Conservation (phyloP, 164 flowering plant genomes). For the Paratinospora sagittata region DNA sequence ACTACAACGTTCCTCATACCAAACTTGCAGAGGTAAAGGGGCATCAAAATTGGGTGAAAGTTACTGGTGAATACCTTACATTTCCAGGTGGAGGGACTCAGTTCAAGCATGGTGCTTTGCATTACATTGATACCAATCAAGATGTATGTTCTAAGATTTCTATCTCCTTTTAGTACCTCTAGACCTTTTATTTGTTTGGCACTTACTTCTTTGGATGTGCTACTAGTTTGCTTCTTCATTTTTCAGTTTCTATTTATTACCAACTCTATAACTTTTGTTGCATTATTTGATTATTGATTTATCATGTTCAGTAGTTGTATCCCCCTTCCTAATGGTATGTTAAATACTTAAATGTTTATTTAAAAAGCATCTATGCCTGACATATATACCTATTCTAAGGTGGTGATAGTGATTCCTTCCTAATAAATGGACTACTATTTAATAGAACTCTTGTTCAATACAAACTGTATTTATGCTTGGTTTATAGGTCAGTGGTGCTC, state of each 20-base stretch:
- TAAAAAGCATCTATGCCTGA: not conserved
- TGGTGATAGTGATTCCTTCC: not conserved
- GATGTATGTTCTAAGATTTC: conserved; percentile 34
- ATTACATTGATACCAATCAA: conserved; percentile 82
- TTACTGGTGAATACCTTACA: conserved; percentile 76
- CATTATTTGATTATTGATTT: too few species aligned
- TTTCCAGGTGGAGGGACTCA: conserved; percentile 99
- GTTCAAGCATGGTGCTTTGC: conserved; percentile 89
- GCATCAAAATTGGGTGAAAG: conserved; percentile 97
- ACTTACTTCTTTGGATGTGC: not conserved
- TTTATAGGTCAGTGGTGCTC: too few species aligned
- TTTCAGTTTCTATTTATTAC: not conserved
- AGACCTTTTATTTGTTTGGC: not conserved
- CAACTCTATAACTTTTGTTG: too few species aligned
- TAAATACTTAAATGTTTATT: too few species aligned
- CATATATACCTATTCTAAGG: not conserved
- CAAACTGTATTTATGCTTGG: too few species aligned
- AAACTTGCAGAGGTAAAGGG: conserved; percentile 81
- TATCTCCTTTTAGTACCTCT: not conserved
- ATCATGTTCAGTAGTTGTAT: too few species aligned
- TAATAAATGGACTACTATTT: too few species aligned
- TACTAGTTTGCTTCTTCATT: not conserved
- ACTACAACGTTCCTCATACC: conserved; percentile 85
- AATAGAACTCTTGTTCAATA: too few species aligned
- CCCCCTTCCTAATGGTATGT: too few species aligned